Base-by-base conservation (phyloP, 371 early-diverging fungal species). In the Rhizomucor miehei region DNA sequence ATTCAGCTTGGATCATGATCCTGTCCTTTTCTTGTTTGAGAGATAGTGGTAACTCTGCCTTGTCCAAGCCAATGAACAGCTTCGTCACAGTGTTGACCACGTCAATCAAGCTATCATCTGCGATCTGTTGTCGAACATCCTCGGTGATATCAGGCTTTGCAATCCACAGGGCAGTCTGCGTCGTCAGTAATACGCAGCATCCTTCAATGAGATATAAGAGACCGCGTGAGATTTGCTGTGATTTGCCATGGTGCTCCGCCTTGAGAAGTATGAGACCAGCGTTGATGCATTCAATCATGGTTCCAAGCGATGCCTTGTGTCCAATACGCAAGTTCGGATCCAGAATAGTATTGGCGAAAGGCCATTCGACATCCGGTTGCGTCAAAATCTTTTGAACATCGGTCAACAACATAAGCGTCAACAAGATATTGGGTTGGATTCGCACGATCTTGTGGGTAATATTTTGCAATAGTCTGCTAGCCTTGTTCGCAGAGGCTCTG, bases 271-370 rank as follows among this genome's bases (percentile, higher is more conserved):
- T 10, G 6, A 64, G 25, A 29, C 63, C 63, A 2, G 63, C 51
- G 36, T 55, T 62, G 21, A 64, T 68, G n/a, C 60, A 65, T 51
- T 71, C 67, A n/a, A 62, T 53, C 36, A 71, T 34, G 6, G 68
- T 67, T 24, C 69, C 75, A 62, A 75, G 65, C 0, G 71, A 66
- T 1, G 63, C 54, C 4, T 53, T 14, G 12, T 61, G 61, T 1
- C 52, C 51, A 0, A 46, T 19, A 1, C 64, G 64, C 29, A 61
- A 45, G 34, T 64, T 62, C 14, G 71, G 71, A 16, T 47, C 49
- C 6, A 74, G 37, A 10, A 74, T 71, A 0, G 66, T 54, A 34
- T 71, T 71, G 0, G 69, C 71, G 60, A 66, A 74, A 6, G 66
- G 69, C 71, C 71, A 69, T 36, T 60, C 63, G 3, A 16, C 38